Base-by-base conservation (phyloP, 148 eudicot species). In the Dysphania ambrosioides region DNA sequence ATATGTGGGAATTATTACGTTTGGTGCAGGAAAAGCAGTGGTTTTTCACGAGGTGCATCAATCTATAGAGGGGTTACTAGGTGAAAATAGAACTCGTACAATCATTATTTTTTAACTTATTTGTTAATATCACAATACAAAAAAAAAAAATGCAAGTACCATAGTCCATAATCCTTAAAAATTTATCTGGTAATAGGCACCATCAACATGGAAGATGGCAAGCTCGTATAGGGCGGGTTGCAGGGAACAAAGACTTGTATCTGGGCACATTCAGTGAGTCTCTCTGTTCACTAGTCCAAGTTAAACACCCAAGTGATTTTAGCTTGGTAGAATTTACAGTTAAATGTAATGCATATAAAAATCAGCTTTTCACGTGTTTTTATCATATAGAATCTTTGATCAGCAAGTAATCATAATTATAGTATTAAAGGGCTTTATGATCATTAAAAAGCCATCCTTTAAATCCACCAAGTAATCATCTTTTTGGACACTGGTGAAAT, bases 171-270 rank as follows among this genome's bases (percentile, higher is more conserved):
- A 11, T 55, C 7, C 16, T 23, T 23, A n/a, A n/a, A 41, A 53
- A 76, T 76, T 80, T 4, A 36, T 71, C 30, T 32, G 21, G 66
- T 81, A 61, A 75, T 88, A 94, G 98, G 72, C 98, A 94, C 77
- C 98, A 94, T 83, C 98, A 94, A 72, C 98, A 94, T 75, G 98
- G 98, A 64, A 83, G 98, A 40, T 94, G 98, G 98, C 98, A 94
- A 82, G 98, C 98, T 70, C 82, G 98, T 73, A 94, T 94, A 29
- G 98, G 98, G 47, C 85, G 98, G 53, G 98, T 91, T 40, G 98
- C 98, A 0, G 98, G 98, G 44, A 93, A 93, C 86, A 93, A 93
- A 66, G 98, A 94, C 77, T 93, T 94, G 56, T 94, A 94, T 73
- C 81, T 94, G 0, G 98, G 98, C 76, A 94, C 98, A 80, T 94